phyloP scores from a whole-genome alignment of 345 rosid species.

The Populus simonii region DNA sequence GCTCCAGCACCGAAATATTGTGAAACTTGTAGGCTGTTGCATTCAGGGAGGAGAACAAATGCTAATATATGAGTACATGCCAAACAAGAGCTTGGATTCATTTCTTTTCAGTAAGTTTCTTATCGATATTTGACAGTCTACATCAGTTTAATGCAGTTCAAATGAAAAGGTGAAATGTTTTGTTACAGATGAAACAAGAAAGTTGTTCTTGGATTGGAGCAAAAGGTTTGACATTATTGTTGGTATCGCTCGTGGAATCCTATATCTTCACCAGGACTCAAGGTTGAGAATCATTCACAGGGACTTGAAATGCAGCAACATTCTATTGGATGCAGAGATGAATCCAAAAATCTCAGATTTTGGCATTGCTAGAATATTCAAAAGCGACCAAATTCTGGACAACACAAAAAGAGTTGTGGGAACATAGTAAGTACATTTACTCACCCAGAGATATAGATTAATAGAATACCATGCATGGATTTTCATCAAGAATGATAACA shows the following conservation, averaged over 20 bases:
- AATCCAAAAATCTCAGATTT: slow-evolving; percentile 26
- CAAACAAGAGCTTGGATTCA: slow-evolving; percentile 21
- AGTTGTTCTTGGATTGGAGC: slow-evolving; percentile 10
- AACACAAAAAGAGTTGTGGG: slow-evolving; percentile 18
- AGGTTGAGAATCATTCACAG: background rate
- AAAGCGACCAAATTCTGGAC: slow-evolving; percentile 10
- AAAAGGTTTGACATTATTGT: slow-evolving; percentile 8
- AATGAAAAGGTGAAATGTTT: background rate
- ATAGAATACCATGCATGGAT: background rate
- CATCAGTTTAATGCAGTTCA: background rate
- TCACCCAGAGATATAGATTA: background rate
- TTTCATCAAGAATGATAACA: background rate
- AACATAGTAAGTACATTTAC: slow-evolving; percentile 15
- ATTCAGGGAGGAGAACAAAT: slow-evolving; percentile 54
- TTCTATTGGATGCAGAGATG: slow-evolving; percentile 16
- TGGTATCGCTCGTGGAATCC: slow-evolving; percentile 18
- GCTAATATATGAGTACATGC: slow-evolving; percentile 69
- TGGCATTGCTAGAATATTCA: slow-evolving; percentile 6
- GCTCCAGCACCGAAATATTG: slow-evolving; percentile 24
- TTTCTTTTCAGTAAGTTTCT: slow-evolving; percentile 17
- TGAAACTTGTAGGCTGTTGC: slow-evolving; percentile 22
- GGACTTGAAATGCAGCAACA: slow-evolving; percentile 15
- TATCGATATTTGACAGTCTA: background rate
- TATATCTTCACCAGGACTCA: slow-evolving; percentile 12
- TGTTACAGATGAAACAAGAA: slow-evolving; percentile 10